Evolutionary conservation across 1,284 basidiomycete species (phyloP), one percentile per base, ranked within the genome.

Genomic region (Ganoderma lucidum): DNA sequence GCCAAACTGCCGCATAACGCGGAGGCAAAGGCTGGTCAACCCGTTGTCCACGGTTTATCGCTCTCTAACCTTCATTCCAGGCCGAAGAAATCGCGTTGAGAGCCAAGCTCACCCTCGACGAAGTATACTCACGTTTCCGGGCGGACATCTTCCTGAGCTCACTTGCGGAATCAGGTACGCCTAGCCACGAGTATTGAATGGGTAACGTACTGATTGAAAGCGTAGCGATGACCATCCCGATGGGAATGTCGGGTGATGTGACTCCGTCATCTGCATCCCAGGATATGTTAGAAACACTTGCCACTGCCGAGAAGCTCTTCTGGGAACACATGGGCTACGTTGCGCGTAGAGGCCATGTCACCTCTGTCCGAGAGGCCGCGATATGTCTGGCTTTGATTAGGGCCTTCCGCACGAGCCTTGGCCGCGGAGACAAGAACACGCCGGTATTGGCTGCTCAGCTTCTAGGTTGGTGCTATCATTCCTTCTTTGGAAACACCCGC

Each of bases 91-190:
- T 89, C 71, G 84, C 89, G 3, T 81, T 96, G 0, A 85, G 93
- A 75, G 95, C 91, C 0, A 91, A 88, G 70, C 81, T 96, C 17
- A 90, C 90, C 0, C 81, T 97, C 45, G 88, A 94, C 68, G 87
- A 90, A 37, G 93, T 93, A 0, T 91, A 95, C 75, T 86, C 87
- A 62, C 89, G 89, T 32, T 95, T 96, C 83, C 89, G 89, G 62
- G 86, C 89, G 0, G 95, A 97, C 76, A 92, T 97, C 83, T 94
- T 95, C 80, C 83, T 97, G 72, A 95, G 90, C 76, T 96, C 95
- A 1, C 81, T 97, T 23, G 87, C 92, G 0, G 96, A 97, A 80
- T 96, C 95, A 12, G 91, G 95, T 95, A 74, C 53, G 90, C 82
- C 9, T 8, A 30, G 14, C 3, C 17, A 32, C 30, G 23, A 35